phyloP scores from a whole-genome alignment of 805 yeast genomes.

The Kockiozyma suomiensis region DNA sequence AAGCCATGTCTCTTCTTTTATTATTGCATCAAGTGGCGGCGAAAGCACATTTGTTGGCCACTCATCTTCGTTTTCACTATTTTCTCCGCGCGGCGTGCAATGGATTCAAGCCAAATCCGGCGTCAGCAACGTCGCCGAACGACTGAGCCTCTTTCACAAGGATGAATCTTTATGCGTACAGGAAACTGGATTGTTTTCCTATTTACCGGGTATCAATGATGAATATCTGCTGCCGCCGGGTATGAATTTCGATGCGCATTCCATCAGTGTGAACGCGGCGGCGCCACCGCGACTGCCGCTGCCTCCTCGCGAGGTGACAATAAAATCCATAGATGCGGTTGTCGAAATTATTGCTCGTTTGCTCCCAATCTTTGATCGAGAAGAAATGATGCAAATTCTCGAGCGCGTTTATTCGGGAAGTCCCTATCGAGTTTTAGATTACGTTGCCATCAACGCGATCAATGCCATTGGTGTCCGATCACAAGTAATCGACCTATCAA shows the following conservation, averaged over 20 bases:
- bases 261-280: neutral
- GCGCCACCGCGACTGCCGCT: neutral
- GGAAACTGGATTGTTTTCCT: neutral
- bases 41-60: conserved; percentile 27
- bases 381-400: conserved; percentile 14
- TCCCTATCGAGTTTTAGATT: conserved; percentile 17
- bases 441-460: conserved; percentile 22
- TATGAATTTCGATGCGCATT: neutral
- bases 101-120: conserved; percentile 35
- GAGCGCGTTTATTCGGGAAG: conserved; percentile 16
- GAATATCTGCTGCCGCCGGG: neutral
- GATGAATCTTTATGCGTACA: neutral
- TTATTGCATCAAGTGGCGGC: conserved; percentile 4
- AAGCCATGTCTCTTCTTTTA: neutral
- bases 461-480: conserved; percentile 24
- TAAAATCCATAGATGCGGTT: neutral
- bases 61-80: conserved; percentile 29
- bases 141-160: neutral
- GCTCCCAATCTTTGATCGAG: conserved; percentile 18
- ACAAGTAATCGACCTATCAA: neutral
- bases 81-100: conserved; percentile 32
- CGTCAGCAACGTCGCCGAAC: conserved; percentile 8
- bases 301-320: neutral
- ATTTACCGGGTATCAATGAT: neutral
- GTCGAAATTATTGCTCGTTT: neutral